Conservation (phyloP, 1,284 basidiomycete species). For the Moesziomyces parantarcticus region DNA sequence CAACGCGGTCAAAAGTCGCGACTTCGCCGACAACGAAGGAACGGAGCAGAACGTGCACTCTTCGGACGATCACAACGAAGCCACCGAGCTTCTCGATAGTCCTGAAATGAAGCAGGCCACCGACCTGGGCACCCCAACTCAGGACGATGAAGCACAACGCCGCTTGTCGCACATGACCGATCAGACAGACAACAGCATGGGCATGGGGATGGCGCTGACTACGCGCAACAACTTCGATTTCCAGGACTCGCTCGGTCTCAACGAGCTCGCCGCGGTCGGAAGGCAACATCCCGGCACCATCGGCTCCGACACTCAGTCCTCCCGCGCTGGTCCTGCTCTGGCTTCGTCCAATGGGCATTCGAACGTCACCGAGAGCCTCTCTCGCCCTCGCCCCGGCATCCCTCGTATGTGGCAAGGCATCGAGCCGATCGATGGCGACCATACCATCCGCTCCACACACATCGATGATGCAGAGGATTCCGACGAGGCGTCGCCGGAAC, state of each 20-base stretch:
- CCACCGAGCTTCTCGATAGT: slow-evolving; percentile 18
- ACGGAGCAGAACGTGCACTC: not conserved
- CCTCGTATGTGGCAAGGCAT: slow-evolving; percentile 51
- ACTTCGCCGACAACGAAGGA: slow-evolving; percentile 8
- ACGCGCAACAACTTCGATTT: slow-evolving; percentile 21
- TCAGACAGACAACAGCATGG: slow-evolving; percentile 22
- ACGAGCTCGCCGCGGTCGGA: slow-evolving; percentile 17
- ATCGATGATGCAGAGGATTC: slow-evolving; percentile 36
- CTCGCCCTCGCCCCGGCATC: slow-evolving; percentile 35
- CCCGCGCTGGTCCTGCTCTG: not conserved
- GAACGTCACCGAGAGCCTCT: slow-evolving; percentile 9
- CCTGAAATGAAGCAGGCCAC: slow-evolving; percentile 3
- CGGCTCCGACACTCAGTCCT: slow-evolving; percentile 2
- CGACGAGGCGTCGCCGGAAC: slow-evolving; percentile 28
- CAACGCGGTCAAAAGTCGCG: slow-evolving; percentile 13
- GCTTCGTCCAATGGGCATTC: slow-evolving; percentile 12
- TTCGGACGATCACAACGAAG: slow-evolving; percentile 1
- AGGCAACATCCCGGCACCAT: slow-evolving; percentile 7
- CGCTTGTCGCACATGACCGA: slow-evolving; percentile 23
- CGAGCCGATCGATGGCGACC: slow-evolving; percentile 27
- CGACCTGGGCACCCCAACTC: slow-evolving; percentile 4
- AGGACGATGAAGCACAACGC: slow-evolving; percentile 4
- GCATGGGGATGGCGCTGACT: slow-evolving; percentile 21
- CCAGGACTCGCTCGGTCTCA: slow-evolving; percentile 14
- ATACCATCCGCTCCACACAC: slow-evolving; percentile 22